phyloP scores from a whole-genome alignment of 2,329 filamentous ascomycete genomes.

The Aspergillus phoenicis region DNA sequence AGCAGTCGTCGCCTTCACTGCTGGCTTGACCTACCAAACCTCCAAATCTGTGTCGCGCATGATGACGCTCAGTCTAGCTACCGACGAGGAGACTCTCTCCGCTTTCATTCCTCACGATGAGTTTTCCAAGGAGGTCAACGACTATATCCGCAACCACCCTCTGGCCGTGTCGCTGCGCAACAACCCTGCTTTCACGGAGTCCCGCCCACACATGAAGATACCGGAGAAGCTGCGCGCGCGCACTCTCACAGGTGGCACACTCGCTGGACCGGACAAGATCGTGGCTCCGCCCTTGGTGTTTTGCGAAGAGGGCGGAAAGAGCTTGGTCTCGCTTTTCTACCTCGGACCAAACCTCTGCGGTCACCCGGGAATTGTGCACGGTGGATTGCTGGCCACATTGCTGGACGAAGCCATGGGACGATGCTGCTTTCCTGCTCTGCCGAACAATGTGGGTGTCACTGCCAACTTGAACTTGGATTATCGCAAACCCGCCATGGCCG shows the following conservation, averaged over 20 bases:
- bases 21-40: slow-evolving; percentile 34
- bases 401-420: slow-evolving; percentile 86
- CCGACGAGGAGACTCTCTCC: slow-evolving; percentile 72
- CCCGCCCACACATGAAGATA: slow-evolving; percentile 84
- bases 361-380: slow-evolving; percentile 87
- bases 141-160: slow-evolving; percentile 73
- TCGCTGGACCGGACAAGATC: slow-evolving; percentile 74
- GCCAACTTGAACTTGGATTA: slow-evolving; percentile 84
- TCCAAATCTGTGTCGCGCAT: slow-evolving; percentile 30
- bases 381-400: slow-evolving; percentile 86
- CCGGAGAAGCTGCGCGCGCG: slow-evolving; percentile 68
- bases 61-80: slow-evolving; percentile 49
- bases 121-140: slow-evolving; percentile 62
- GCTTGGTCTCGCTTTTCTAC: slow-evolving; percentile 72
- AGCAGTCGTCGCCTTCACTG: slow-evolving; percentile 36
- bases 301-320: slow-evolving; percentile 69
- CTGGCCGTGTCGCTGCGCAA: slow-evolving; percentile 69
- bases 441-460: slow-evolving; percentile 78
- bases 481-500: slow-evolving; percentile 74
- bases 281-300: slow-evolving; percentile 81
- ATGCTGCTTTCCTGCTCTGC: slow-evolving; percentile 85
- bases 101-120: slow-evolving; percentile 64
- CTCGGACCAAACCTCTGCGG: slow-evolving; percentile 81
- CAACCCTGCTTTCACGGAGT: slow-evolving; percentile 69
- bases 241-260: slow-evolving; percentile 79